Evolutionary conservation across 2,329 filamentous ascomycete genomes (phyloP).

Genomic region (Arthrobotrys pseudoclavata): DNA sequence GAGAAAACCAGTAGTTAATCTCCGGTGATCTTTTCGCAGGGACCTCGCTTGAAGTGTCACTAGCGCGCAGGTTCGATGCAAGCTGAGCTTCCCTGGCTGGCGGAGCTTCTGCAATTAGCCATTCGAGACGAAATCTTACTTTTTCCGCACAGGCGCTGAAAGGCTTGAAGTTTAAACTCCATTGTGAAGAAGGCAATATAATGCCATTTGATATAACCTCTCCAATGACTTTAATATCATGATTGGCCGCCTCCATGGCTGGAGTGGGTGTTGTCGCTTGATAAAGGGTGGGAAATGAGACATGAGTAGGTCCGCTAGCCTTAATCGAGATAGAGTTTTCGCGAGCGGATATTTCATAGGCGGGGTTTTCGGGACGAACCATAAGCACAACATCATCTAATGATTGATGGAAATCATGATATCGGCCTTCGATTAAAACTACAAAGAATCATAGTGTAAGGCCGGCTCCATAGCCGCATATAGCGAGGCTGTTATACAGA

Average conservation of each 20-base stretch:
- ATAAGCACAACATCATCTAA: too few relatives aligned
- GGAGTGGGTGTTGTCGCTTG: too few relatives aligned
- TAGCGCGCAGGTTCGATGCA: background rate
- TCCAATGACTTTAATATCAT: too few relatives aligned
- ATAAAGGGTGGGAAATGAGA: background rate
- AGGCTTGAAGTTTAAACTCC: background rate
- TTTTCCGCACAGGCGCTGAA: background rate
- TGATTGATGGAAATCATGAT: background rate
- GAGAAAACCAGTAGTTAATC: background rate
- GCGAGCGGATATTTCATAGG: background rate
- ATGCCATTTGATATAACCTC: background rate
- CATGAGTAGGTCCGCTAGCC: background rate
- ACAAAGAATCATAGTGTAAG: too few relatives aligned
- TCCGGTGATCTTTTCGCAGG: background rate
- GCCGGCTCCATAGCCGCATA: too few relatives aligned
- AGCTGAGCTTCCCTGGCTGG: background rate
- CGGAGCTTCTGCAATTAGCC: background rate
- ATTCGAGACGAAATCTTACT: background rate
- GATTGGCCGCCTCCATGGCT: too few relatives aligned
- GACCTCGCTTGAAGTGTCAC: background rate
- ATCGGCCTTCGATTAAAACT: too few relatives aligned
- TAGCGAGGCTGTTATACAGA: too few relatives aligned
- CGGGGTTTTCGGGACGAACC: background rate
- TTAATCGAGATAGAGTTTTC: background rate
- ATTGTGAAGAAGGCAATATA: too few relatives aligned